phyloP scores from a whole-genome alignment of 441 rosid genomes.

The Breynia disticha region DNA sequence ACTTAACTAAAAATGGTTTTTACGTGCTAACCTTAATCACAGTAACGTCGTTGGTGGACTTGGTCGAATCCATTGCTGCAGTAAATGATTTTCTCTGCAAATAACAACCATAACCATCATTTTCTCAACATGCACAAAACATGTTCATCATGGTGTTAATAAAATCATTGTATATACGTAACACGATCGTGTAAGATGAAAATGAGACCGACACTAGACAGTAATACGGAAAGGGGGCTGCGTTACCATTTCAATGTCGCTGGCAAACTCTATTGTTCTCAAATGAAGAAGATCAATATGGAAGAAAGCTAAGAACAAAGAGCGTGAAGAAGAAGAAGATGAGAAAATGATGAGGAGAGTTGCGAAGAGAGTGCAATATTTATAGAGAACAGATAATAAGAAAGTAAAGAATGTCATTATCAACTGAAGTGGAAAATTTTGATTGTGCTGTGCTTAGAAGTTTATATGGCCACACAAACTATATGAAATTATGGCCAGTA shows the following conservation, averaged over 20 bases:
- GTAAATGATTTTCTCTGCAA: constrained; percentile 26
- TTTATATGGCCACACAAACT: no score
- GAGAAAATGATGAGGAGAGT: constrained; percentile 9
- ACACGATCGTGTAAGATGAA: no score
- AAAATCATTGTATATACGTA: no score
- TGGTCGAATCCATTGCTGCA: constrained; percentile 32
- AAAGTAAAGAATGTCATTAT: constrained; percentile 10
- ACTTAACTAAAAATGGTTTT: background rate
- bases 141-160: no score
- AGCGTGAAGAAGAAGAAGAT: background rate
- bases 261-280: background rate
- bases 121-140: background rate
- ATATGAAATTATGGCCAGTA: no score
- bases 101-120: background rate
- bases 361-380: constrained; percentile 15
- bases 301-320: background rate
- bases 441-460: no score
- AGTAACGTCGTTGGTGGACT: constrained; percentile 20
- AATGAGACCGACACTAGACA: no score
- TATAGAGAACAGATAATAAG: constrained; percentile 3
- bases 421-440: constrained; percentile 13
- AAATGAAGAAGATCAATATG: background rate
- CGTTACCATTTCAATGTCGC: no score
- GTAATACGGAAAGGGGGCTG: no score
- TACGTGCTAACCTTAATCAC: constrained; percentile 16